Percentiles rank a stretch among this genome's conserved stretches.
phyloP scores from a whole-genome alignment of 179 eudicot species.

The Corrigiola litoralis region DNA sequence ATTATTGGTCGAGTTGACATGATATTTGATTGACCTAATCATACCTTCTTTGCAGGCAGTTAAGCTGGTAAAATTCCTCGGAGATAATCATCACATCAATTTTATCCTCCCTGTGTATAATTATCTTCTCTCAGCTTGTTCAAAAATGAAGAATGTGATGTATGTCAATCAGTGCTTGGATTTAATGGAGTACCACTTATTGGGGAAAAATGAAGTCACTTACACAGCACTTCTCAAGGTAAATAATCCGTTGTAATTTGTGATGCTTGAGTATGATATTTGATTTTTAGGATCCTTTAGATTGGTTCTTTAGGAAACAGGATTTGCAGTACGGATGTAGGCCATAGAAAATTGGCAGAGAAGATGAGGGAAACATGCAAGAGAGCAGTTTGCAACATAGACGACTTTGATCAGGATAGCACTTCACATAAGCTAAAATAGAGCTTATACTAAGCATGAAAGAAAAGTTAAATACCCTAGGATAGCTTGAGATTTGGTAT shows the following conservation, averaged over 20 bases:
- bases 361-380: too few relatives aligned
- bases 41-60: conserved; percentile 49
- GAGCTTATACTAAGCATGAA: too few relatives aligned
- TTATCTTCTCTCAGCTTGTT: conserved; percentile 50
- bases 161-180: conserved; percentile 60
- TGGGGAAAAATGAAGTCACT: conserved; percentile 70
- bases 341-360: too few relatives aligned
- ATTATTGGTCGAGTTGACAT: background rate
- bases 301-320: too few relatives aligned
- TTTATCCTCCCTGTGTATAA: conserved; percentile 56
- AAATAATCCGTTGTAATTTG: conserved; percentile 4
- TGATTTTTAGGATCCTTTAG: background rate
- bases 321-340: too few relatives aligned
- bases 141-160: conserved; percentile 30
- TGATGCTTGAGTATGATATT: background rate
- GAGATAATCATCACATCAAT: conserved; percentile 39
- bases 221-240: conserved; percentile 86
- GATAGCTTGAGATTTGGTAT: too few relatives aligned
- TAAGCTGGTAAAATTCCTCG: conserved; percentile 40
- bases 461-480: too few relatives aligned
- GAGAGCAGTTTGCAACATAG: too few relatives aligned
- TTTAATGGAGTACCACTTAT: conserved; percentile 60
- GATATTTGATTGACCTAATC: conserved; percentile 9
- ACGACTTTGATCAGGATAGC: too few relatives aligned
- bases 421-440: too few relatives aligned